Evolutionary conservation across 495 filamentous ascomycete species (phyloP).

Genomic region (Hypoxylon fragiforme): DNA sequence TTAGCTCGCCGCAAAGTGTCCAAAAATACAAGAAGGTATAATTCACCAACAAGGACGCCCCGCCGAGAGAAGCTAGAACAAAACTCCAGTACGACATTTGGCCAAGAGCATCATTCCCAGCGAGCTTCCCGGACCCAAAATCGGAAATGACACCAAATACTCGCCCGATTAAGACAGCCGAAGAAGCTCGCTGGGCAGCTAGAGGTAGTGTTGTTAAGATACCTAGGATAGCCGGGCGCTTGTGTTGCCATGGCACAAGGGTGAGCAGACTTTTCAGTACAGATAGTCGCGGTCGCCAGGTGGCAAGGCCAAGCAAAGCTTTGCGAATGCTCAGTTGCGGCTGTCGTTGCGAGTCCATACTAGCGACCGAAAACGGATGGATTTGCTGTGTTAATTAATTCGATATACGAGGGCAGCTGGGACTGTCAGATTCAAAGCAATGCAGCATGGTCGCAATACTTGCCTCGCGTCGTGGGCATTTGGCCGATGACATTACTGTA

Average conservation of each 20-base stretch:
- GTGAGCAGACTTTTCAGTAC: constrained; percentile 60
- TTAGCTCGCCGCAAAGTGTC: constrained; percentile 77
- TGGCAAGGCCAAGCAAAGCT: background rate
- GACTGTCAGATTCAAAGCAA: background rate
- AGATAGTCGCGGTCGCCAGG: constrained; percentile 4
- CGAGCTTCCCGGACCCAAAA: constrained; percentile 62
- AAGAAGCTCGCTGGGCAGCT: constrained; percentile 63
- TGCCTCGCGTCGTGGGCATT: no score
- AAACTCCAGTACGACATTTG: constrained; percentile 61
- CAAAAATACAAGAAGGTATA: constrained; percentile 67
- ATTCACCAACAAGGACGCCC: constrained; percentile 65
- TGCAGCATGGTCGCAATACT: no score
- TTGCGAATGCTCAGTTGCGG: background rate
- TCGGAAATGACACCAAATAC: constrained; percentile 72
- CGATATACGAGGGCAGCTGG: constrained; percentile 1
- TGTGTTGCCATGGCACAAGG: constrained; percentile 70
- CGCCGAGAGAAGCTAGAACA: constrained; percentile 62
- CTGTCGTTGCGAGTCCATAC: constrained; percentile 40
- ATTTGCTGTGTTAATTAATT: background rate
- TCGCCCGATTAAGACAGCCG: constrained; percentile 73
- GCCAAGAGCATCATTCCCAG: constrained; percentile 52
- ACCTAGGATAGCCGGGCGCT: constrained; percentile 51
- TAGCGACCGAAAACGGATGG: background rate
- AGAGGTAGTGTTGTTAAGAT: constrained; percentile 61
- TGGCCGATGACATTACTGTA: no score